These are phyloP conservation scores for Fraxinus nigra DNA, from an alignment of 305 asterid species.

Conservation along the genomic window DNA sequence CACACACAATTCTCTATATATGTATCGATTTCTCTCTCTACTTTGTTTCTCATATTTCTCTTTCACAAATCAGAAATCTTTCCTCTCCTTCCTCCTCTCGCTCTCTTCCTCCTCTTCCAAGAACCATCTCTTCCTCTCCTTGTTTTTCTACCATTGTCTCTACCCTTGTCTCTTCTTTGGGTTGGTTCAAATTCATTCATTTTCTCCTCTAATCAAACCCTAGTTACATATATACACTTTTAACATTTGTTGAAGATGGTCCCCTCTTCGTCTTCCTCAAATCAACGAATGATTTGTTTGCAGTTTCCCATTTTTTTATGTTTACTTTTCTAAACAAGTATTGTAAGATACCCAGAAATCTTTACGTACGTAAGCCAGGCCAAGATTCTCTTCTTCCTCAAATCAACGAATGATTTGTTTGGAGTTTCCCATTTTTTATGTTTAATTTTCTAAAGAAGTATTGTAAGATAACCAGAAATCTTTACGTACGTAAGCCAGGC, in stretches of 20 bases:
- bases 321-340: background rate
- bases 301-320: background rate
- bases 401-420: background rate
- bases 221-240: background rate
- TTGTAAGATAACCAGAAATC: background rate
- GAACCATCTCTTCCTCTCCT: background rate
- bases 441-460: background rate
- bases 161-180: background rate
- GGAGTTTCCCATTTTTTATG: background rate
- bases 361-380: background rate
- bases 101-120: conserved; percentile 13
- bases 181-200: background rate
- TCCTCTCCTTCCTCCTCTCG: background rate
- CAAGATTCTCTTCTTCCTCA: background rate
- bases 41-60: background rate
- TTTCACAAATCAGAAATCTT: conserved; percentile 6
- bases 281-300: background rate
- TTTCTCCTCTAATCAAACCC: background rate
- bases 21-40: background rate
- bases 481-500: background rate
- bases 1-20: background rate
- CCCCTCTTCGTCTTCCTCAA: background rate
- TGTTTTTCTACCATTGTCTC: background rate
- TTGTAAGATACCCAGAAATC: background rate
- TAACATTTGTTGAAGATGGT: background rate